Evolutionary conservation across 352 stramenopile genomes (phyloP), one percentile per base, ranked within the genome.

Genomic region (Globisporangium emineosum): DNA sequence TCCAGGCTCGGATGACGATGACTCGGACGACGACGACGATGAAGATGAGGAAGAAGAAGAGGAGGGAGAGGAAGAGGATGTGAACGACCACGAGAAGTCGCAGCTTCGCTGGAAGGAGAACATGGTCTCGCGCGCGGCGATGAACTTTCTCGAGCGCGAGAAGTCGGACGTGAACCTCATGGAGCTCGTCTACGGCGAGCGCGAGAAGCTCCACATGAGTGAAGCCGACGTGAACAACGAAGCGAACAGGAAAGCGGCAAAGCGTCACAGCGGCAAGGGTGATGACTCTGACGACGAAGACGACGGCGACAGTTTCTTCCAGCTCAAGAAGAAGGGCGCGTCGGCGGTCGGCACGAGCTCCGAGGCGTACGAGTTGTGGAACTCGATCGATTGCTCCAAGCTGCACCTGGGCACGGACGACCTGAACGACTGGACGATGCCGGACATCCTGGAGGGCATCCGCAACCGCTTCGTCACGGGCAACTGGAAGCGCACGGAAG

Each of bases 391-490:
- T 58, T 93, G 83, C 59, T 92, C 85, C 12, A 84, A 89, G 50
- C 78, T 98, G 58, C 83, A 96, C 60, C 64, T 90, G 32, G 80
- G 67, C 25, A 51, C 57, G 5, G 77, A 91, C 15, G 86, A 96
- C 49, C 52, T 85, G 33, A 87, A 93, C 30, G 89, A 92, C 47
- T 93, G 88, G 86, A 71, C 76, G 5, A 76, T 93, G 66, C 73
- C 75, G 0, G 82, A 94, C 52, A 70, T 91, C 8, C 73, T 96
- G 2, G 76, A 96, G 64, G 74, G 83, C 30, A 88, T 96, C 40
- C 89, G 88, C 58, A 79, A 98, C 65, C 97, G 96, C 50, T 99
- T 99, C 72, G 97, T 99, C 2, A 99, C 97, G 56, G 96, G 97
- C n/a, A 96, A 96, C 27, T 99, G 96, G 96, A 93, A 94, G 53